Percentiles rank a stretch among this genome's conserved stretches.
These are phyloP conservation scores for Podaxis carcinomalis DNA, from an alignment of 768 basidiomycete species.

Conservation along the genomic window DNA sequence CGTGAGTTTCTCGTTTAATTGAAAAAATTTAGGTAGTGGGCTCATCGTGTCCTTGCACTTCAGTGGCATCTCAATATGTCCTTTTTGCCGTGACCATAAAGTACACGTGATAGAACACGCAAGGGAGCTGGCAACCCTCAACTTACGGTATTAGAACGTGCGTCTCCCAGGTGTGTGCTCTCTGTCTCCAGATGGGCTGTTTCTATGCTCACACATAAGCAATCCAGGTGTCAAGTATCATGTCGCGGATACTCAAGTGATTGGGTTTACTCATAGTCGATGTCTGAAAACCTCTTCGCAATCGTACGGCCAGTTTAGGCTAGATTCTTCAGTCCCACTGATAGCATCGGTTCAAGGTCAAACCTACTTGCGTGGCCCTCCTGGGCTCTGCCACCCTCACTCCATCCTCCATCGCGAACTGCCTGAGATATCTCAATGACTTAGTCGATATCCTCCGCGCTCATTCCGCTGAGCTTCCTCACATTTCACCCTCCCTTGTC, in stretches of 20 bases:
- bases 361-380: conserved; percentile 76
- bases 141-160: background rate
- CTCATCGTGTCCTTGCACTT: too few species aligned
- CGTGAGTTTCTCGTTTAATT: too few species aligned
- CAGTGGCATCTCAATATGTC: background rate
- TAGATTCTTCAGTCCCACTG: background rate
- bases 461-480: conserved; percentile 36
- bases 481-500: conserved; percentile 48
- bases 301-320: background rate
- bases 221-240: background rate
- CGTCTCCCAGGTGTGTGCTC: background rate
- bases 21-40: too few species aligned
- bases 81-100: background rate
- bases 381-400: conserved; percentile 66
- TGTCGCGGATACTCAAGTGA: background rate
- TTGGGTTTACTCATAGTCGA: background rate
- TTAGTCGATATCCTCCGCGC: conserved; percentile 46
- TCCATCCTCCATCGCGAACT: conserved; percentile 43
- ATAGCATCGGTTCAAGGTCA: conserved; percentile 37
- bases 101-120: background rate
- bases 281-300: conserved; percentile 5
- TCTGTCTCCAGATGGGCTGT: background rate
- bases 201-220: background rate
- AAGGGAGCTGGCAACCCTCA: too few species aligned
- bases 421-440: conserved; percentile 48